These are phyloP conservation scores for Pestalotiopsis fici DNA, from an alignment of 2,329 filamentous ascomycete genomes.

Conservation along the genomic window DNA sequence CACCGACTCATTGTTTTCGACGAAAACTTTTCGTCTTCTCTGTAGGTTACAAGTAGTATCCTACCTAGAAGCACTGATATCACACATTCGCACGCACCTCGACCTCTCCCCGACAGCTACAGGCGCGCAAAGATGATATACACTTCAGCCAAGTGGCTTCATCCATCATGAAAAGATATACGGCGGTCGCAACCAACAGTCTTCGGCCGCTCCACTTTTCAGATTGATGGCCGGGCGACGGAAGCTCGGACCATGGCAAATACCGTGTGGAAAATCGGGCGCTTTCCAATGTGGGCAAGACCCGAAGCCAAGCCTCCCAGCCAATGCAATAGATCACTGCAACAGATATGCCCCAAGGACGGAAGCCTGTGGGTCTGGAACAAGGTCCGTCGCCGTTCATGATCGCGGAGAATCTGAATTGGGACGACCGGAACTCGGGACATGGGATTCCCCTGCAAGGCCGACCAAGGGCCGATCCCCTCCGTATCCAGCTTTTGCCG, in stretches of 20 bases:
- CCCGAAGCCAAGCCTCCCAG: neutral
- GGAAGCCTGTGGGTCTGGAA: neutral
- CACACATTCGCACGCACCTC: neutral
- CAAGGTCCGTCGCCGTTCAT: neutral
- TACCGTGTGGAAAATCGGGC: neutral
- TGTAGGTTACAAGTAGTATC: neutral
- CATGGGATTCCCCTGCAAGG: neutral
- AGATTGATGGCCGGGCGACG: neutral
- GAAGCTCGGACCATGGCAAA: neutral
- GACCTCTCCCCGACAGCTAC: neutral
- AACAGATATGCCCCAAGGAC: neutral
- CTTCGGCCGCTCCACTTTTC: neutral
- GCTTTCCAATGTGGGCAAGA: neutral
- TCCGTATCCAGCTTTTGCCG: neutral
- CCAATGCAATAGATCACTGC: neutral
- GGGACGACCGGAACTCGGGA: neutral
- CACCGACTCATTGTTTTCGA: neutral
- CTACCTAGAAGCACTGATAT: neutral
- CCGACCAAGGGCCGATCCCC: neutral
- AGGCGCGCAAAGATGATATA: neutral
- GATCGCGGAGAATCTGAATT: neutral
- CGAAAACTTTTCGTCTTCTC: too few relatives aligned
- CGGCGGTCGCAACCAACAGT: neutral
- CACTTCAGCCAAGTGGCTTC: neutral
- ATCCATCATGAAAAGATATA: neutral